A percentile compares a stretch with the other conserved stretches of the same genome.
These are phyloP conservation scores for Schwanniomyces etchellsii DNA, from an alignment of 1,139 yeast genomes.

Conservation along the genomic window DNA sequence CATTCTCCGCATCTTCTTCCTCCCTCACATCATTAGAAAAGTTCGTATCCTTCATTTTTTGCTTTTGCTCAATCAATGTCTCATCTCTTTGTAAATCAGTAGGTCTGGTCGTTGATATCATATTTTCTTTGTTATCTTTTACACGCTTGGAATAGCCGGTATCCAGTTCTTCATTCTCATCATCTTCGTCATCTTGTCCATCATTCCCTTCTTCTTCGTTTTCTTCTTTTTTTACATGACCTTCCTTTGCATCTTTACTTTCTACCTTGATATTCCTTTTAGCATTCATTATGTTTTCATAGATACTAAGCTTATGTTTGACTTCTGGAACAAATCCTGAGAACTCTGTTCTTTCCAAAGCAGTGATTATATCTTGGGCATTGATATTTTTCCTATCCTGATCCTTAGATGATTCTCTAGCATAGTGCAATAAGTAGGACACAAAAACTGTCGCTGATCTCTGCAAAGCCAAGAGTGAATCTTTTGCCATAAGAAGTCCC, in stretches of 20 bases:
- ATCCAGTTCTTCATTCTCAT: slow-evolving; percentile 10
- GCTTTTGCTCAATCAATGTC: too few relatives aligned
- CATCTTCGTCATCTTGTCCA: slow-evolving; percentile 11
- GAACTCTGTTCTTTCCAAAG: slow-evolving; percentile 53
- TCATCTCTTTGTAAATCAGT: too few relatives aligned
- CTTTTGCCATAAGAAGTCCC: slow-evolving; percentile 50
- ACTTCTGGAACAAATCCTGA: slow-evolving; percentile 50
- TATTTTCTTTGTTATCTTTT: slow-evolving; percentile 5
- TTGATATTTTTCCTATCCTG: slow-evolving; percentile 56
- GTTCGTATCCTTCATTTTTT: too few relatives aligned
- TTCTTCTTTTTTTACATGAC: slow-evolving; percentile 10
- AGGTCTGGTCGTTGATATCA: too few relatives aligned
- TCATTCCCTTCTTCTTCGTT: slow-evolving; percentile 10
- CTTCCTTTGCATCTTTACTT: slow-evolving; percentile 10
- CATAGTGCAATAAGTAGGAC: slow-evolving; percentile 58
- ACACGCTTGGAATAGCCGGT: slow-evolving; percentile 6
- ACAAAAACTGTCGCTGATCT: slow-evolving; percentile 72
- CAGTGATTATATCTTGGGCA: slow-evolving; percentile 59
- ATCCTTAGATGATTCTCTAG: slow-evolving; percentile 48
- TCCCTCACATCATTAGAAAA: slow-evolving; percentile 16
- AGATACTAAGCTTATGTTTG: slow-evolving; percentile 43
- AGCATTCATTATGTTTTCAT: slow-evolving; percentile 27
- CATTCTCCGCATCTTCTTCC: slow-evolving; percentile 12
- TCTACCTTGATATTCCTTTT: slow-evolving; percentile 5
- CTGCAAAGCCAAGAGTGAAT: slow-evolving; percentile 61